Base-by-base conservation (phyloP, 306 rosid genomes). In the Psophocarpus tetragonolobus region DNA sequence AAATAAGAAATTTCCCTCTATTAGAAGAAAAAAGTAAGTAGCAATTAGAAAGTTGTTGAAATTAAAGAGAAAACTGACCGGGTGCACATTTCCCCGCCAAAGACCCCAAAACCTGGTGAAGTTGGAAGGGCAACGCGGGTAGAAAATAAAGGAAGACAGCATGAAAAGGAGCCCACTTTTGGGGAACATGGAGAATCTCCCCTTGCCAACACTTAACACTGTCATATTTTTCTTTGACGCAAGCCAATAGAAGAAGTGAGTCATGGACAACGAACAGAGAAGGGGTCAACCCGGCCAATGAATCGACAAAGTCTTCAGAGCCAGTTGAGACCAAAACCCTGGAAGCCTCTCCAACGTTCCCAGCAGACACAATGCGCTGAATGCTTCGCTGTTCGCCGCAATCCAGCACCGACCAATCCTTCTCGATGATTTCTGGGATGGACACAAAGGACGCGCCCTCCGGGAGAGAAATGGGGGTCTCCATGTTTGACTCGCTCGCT, bases 201-300 rank as follows among this genome's bases (percentile, higher is more conserved):
- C 99, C 99, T 85, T 95, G 97, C 99, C 97, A 95, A 71, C 97
- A 95, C 79, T 85, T 92, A 20, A 95, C 90, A 78, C 54, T 87
- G 84, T 95, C 97, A 76, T 91, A 79, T 72, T 86, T 91, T 85
- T 91, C 97, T 67, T 91, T 86, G 6, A 92, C 66, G 58, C 88
- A 84, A 38, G 92, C 97, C 73, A 95, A 77, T 24, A 80, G 81
- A 39, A 91, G 69, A 53, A 92, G 92, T 12, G 99, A 92, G 77
- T 92, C 95, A 79, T 92, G 98, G 10, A 88, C 82, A 75, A 94
- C 77, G 27, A 89, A 77, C 75, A 94, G 66, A 58, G 84, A 81
- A 8, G 84, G 81, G 21, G 87, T 71, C 14, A 75, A 81, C 48
- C 72, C 88, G 50, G 87, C 84, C 85, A 94, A 71, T 57, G 35